Conservation (phyloP, 345 rosid genomes). For the thale cress (Arabidopsis thaliana) region TAIR10.1 NC_003070.9:29661501-29662000, state of each 20-base stretch:
- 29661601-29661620: slow-evolving; percentile 16
- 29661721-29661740: slow-evolving; percentile 91
- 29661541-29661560: slow-evolving; percentile 97
- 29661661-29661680: slow-evolving; percentile 31
- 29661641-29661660: not conserved
- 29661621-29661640: slow-evolving; percentile 14
- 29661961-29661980: slow-evolving; percentile 26
- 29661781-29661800: slow-evolving; percentile 95
- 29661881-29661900: not conserved
- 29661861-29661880: slow-evolving; percentile 7
- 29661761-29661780: slow-evolving; percentile 95
- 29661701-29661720: slow-evolving; percentile 93
- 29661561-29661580: slow-evolving; percentile 77
- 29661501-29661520: slow-evolving; percentile 31
- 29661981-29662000: slow-evolving; percentile 98
- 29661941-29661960: slow-evolving; percentile 18
- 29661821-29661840: not conserved
- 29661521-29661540: slow-evolving; percentile 91
- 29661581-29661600: slow-evolving; percentile 26
- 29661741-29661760: slow-evolving; percentile 97
- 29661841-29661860: not conserved
- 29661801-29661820: slow-evolving; percentile 28
- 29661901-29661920: slow-evolving; percentile 6
- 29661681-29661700: slow-evolving; percentile 68
- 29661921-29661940: slow-evolving; percentile 15